Evolutionary conservation across 352 stramenopile species (phyloP).

Genomic region (Globisporangium megalacanthum): DNA sequence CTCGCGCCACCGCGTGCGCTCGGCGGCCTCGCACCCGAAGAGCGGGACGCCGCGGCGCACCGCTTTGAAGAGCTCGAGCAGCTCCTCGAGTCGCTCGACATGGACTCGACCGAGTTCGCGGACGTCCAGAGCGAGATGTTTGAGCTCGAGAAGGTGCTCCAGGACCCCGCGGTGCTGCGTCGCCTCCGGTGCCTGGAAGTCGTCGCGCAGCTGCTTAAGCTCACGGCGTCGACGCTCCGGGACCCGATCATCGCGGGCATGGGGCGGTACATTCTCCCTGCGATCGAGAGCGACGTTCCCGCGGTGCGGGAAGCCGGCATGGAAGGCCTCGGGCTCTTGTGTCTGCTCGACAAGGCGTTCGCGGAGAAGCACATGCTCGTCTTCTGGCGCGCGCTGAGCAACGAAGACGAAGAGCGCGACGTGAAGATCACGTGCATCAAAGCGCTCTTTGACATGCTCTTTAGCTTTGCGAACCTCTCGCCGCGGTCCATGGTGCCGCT

Average conservation of each 20-base stretch:
- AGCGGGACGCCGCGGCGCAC: conserved; percentile 39
- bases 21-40: conserved; percentile 40
- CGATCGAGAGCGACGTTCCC: conserved; percentile 71
- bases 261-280: conserved; percentile 66
- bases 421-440: conserved; percentile 76
- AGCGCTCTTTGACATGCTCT: conserved; percentile 61
- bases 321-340: conserved; percentile 69
- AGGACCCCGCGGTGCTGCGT: conserved; percentile 62
- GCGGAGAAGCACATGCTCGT: conserved; percentile 66
- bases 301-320: conserved; percentile 66
- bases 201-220: conserved; percentile 61
- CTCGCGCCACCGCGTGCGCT: conserved; percentile 15
- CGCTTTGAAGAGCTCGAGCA: conserved; percentile 68
- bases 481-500: conserved; percentile 40
- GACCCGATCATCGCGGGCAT: conserved; percentile 65
- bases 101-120: conserved; percentile 57
- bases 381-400: conserved; percentile 77
- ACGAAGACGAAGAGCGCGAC: conserved; percentile 69
- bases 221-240: conserved; percentile 60
- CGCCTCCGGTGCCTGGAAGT: conserved; percentile 76
- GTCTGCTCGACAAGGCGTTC: conserved; percentile 61
- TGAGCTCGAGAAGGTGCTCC: conserved; percentile 53
- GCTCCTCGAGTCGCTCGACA: conserved; percentile 43
- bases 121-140: conserved; percentile 61
- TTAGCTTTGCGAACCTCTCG: conserved; percentile 54